Evolutionary conservation across 2,329 filamentous ascomycete species (phyloP).

Genomic region (Aspergillus unguis): DNA sequence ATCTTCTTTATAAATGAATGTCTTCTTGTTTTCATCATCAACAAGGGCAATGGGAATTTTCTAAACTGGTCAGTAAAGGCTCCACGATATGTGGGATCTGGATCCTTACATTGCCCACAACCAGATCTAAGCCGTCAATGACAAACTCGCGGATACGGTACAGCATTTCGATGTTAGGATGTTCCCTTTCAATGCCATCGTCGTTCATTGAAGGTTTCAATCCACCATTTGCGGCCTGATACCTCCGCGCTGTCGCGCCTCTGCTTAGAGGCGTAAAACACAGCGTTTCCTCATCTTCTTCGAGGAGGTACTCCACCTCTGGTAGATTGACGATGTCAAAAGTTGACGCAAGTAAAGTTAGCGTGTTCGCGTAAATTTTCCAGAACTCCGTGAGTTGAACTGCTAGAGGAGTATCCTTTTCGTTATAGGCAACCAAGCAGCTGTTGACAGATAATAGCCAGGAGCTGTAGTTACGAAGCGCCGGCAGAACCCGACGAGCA

Average conservation of each 20-base stretch:
- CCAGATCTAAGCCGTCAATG: conserved; percentile 58
- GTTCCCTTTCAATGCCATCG: conserved; percentile 49
- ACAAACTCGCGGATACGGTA: conserved; percentile 62
- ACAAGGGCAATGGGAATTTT: conserved; percentile 50
- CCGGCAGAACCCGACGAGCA: conserved; percentile 60
- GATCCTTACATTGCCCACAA: conserved; percentile 44
- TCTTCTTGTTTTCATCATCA: conserved; percentile 42
- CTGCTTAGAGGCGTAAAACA: conserved; percentile 61
- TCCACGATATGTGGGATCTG: background rate
- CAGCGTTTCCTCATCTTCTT: conserved; percentile 65
- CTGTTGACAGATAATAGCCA: conserved; percentile 61
- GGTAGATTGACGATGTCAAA: conserved; percentile 59
- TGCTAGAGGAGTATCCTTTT: conserved; percentile 53
- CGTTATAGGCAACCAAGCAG: conserved; percentile 52
- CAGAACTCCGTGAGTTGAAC: conserved; percentile 61
- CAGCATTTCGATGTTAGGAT: conserved; percentile 64
- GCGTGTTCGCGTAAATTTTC: conserved; percentile 61
- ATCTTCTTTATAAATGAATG: conserved; percentile 54
- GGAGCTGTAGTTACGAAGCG: conserved; percentile 64
- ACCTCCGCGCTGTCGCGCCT: conserved; percentile 50
- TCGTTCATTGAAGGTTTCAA: conserved; percentile 55
- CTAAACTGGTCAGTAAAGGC: conserved; percentile 25
- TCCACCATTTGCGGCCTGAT: conserved; percentile 45
- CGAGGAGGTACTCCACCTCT: conserved; percentile 60
- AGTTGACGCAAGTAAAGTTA: conserved; percentile 57